A percentile compares a stretch with the other conserved stretches of the same genome.
phyloP scores from a whole-genome alignment of 2,329 filamentous ascomycete genomes.

The Elsinoe australis region DNA sequence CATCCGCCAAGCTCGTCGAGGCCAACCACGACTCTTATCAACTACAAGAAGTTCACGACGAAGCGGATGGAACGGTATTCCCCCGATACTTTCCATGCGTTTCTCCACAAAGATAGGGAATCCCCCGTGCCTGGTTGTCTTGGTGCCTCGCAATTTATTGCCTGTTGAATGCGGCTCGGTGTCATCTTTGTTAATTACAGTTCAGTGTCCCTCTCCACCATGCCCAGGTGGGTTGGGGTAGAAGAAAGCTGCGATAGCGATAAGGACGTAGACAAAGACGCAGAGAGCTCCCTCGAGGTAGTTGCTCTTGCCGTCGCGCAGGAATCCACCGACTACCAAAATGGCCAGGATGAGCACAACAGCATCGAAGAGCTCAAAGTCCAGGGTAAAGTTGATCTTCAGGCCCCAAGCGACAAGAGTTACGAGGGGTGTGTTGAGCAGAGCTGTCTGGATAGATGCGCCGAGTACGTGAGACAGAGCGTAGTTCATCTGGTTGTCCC shows the following conservation, averaged over 20 bases:
- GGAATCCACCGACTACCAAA: conserved; percentile 77
- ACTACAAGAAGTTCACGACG: background rate
- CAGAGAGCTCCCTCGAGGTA: conserved; percentile 82
- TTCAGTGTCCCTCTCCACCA: too few species aligned
- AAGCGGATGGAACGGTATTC: background rate
- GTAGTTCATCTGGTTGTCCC: conserved; percentile 69
- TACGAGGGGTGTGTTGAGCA: conserved; percentile 78
- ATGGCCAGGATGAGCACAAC: conserved; percentile 75
- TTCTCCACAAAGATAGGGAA: background rate
- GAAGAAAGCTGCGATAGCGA: conserved; percentile 54
- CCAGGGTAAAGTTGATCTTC: conserved; percentile 60
- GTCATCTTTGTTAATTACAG: too few species aligned
- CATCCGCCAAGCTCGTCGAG: background rate
- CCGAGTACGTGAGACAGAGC: conserved; percentile 79
- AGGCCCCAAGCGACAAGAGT: conserved; percentile 79
- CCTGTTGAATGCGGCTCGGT: too few species aligned
- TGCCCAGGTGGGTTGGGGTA: conserved; percentile 39
- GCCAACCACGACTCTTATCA: background rate
- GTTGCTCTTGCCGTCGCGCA: conserved; percentile 81
- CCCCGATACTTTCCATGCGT: background rate
- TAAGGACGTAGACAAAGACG: conserved; percentile 59
- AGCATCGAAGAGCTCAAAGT: conserved; percentile 83
- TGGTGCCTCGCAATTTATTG: too few species aligned
- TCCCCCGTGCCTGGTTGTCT: too few species aligned
- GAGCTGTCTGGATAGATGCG: conserved; percentile 78